Conservation (phyloP, 768 basidiomycete species). For the Podaxis carcinomalis region DNA sequence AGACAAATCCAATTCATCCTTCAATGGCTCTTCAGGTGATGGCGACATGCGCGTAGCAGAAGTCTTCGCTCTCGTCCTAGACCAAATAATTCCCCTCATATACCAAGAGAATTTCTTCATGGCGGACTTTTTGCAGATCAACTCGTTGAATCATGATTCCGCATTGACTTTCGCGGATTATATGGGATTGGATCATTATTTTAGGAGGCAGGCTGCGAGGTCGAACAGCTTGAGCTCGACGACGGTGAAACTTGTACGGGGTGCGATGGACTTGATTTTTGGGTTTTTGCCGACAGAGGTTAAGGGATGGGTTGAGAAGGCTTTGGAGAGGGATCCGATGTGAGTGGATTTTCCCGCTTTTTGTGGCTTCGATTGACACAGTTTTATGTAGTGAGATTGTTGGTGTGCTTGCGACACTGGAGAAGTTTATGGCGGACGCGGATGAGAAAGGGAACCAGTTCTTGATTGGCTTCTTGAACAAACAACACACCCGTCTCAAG, state of each 20-base stretch:
- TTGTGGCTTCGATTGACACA: neutral
- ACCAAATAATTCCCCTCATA: constrained; percentile 72
- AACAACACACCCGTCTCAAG: constrained; percentile 76
- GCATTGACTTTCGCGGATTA: constrained; percentile 94
- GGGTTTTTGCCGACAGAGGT: constrained; percentile 85
- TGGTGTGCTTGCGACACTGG: constrained; percentile 75
- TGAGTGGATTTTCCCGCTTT: constrained; percentile 26
- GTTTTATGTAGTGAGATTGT: constrained; percentile 65
- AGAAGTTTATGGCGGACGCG: constrained; percentile 71
- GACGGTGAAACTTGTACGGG: constrained; percentile 77
- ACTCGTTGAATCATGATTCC: constrained; percentile 44
- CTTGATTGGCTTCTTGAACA: constrained; percentile 66
- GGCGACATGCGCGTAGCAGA: constrained; percentile 27
- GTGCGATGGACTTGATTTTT: constrained; percentile 93
- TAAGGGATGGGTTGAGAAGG: constrained; percentile 80
- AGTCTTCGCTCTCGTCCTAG: constrained; percentile 73
- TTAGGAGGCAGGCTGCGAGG: constrained; percentile 85
- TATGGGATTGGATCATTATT: constrained; percentile 91
- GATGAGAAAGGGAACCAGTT: constrained; percentile 80
- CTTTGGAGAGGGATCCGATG: constrained; percentile 74
- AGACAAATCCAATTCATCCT: constrained; percentile 23
- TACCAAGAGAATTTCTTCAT: constrained; percentile 86
- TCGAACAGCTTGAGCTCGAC: constrained; percentile 59
- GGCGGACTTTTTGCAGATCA: constrained; percentile 88
- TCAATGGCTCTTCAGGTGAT: constrained; percentile 19